Base-by-base conservation (phyloP, 306 rosid species). In the Vigna mungo region DNA sequence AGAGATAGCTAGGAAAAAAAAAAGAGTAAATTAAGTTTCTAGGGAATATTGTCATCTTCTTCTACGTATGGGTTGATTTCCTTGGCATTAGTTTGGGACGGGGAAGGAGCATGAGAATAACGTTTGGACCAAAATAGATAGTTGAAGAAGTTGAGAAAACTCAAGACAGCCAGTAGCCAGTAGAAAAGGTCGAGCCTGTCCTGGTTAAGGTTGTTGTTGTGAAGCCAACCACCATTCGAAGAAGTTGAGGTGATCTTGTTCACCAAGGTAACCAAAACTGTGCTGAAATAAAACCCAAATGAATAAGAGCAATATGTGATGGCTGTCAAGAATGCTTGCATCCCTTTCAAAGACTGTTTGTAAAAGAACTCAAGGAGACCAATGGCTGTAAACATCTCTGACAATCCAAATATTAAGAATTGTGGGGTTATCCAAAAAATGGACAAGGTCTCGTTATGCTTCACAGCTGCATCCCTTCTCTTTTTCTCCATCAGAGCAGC, bases 371-470 rank as follows among this genome's bases (percentile, higher is more conserved):
- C 98, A 43, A 92, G 77, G 10, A 94, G 93, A 4, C 98, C 98
- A 21, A 94, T 90, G 0, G 96, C 94, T 2, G 97, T 94, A 32
- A 76, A 83, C 99, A 96, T 92, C 72, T 96, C 99, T 1, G 99
- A 96, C 10, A 96, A 16, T 1, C 99, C 99, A 71, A 96, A 96
- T 51, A 96, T 96, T 37, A 96, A 81, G 88, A 89, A 96, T 20
- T 96, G 99, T 11, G 99, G 99, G 1, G 99, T 84, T 66, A 96
- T 96, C 99, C 99, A 96, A 21, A 96, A 96, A 25, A 96, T 92
- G 20, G 99, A 96, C 44, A 96, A 5, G 1, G 79, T 91, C 25
- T 82, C 30, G 81, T 80, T 71, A 1, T 18, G 83, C 47, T 81
- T 56, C 1, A 90, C 16, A 1, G 91, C 90, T 9, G 89, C 83